Evolutionary conservation across 805 yeast species (phyloP).

Genomic region (Sugiyamaella chiloensis): DNA sequence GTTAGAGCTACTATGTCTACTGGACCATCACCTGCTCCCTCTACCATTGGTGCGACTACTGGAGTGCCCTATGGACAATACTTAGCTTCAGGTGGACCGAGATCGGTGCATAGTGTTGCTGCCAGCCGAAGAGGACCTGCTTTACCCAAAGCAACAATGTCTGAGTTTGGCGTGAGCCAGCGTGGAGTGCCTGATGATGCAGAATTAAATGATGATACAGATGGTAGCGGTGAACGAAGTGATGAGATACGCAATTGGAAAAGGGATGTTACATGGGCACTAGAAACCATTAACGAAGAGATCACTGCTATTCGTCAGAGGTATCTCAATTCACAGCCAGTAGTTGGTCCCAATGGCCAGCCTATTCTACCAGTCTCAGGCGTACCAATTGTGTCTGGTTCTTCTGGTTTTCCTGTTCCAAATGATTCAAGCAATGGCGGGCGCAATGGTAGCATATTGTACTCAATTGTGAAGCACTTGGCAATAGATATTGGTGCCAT

Average conservation of each 20-base stretch:
- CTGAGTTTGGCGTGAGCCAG: constrained; percentile 10
- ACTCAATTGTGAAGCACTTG: constrained; percentile 3
- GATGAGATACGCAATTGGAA: constrained; percentile 23
- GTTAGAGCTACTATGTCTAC: constrained; percentile 14
- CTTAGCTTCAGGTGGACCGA: constrained; percentile 1
- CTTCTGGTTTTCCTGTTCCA: too few relatives aligned
- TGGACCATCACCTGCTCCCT: background rate
- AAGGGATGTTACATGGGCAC: constrained; percentile 27
- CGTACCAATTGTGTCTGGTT: background rate
- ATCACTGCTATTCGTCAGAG: constrained; percentile 23
- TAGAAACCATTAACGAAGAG: constrained; percentile 29
- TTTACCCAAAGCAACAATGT: constrained; percentile 6
- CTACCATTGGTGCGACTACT: background rate
- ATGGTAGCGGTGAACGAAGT: constrained; percentile 2
- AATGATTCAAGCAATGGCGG: background rate
- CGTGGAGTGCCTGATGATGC: constrained; percentile 2
- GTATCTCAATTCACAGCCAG: constrained; percentile 7
- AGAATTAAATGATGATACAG: constrained; percentile 2
- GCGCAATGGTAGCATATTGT: background rate
- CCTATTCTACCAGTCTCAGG: background rate
- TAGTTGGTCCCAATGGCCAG: background rate
- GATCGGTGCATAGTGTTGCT: constrained; percentile 3
- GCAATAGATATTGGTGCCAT: constrained; percentile 7
- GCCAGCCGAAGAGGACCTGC: constrained; percentile 2
- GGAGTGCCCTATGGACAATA: constrained; percentile 10